Evolutionary conservation across 805 yeast species (phyloP).

Genomic region (Candida corydali): DNA sequence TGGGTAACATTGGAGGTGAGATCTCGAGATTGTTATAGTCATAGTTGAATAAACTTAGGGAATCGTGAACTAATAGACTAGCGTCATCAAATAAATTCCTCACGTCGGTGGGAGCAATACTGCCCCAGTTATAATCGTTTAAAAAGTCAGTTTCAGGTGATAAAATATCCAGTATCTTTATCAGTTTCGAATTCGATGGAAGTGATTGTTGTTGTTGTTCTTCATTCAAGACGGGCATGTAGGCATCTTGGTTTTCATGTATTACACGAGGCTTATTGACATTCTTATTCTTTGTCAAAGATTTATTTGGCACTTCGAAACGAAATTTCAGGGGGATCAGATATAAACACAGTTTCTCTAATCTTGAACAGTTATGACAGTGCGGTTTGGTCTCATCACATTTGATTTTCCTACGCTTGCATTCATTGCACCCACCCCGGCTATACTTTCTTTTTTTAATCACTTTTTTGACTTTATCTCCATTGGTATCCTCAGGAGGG

Average conservation of each 20-base stretch:
- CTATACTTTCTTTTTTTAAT: slow-evolving; percentile 36
- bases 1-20: not conserved
- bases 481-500: slow-evolving; percentile 2
- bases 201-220: not conserved
- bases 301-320: slow-evolving; percentile 11
- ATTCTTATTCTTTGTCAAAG: too few relatives aligned
- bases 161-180: slow-evolving; percentile 4
- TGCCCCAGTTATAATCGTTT: slow-evolving; percentile 4
- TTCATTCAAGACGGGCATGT: too few relatives aligned
- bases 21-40: not conserved
- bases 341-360: slow-evolving; percentile 29
- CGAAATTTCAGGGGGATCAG: slow-evolving; percentile 8
- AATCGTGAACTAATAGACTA: slow-evolving; percentile 28
- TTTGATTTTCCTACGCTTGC: slow-evolving; percentile 41
- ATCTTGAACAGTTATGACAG: slow-evolving; percentile 33
- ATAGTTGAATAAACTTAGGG: slow-evolving; percentile 10
- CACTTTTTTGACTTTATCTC: not conserved
- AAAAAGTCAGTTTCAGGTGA: slow-evolving; percentile 6
- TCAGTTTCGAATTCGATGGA: not conserved
- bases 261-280: too few relatives aligned
- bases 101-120: slow-evolving; percentile 10
- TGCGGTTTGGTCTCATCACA: slow-evolving; percentile 38
- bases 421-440: slow-evolving; percentile 39
- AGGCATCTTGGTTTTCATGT: too few relatives aligned
- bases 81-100: slow-evolving; percentile 31